Base-by-base conservation (phyloP, 176 grass and related monocot genomes). In the Saccharum officinarum region DNA sequence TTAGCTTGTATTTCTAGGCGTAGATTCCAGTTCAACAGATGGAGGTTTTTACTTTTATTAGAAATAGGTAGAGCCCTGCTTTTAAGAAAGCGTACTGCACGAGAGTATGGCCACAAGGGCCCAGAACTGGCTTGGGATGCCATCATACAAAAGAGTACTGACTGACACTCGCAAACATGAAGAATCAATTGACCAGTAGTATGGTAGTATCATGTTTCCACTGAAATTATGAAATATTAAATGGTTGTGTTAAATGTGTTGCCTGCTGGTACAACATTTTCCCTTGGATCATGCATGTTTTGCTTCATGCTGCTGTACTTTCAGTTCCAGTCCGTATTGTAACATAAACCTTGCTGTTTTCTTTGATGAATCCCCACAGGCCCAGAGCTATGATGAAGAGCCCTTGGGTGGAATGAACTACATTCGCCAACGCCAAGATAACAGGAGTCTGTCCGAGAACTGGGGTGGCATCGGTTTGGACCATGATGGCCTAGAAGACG, bases 301-400 rank as follows among this genome's bases (percentile, higher is more conserved):
- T 83, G 14, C 38, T 82, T 41, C 22, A 14, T 54, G 69, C 8
- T 60, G 59, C 68, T 69, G 38, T 61, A 22, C 33, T 71, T 80
- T 67, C 6, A n/a, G 0, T 80, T 73, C 17, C 69, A 11, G 15
- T 76, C 76, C 16, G 60, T 55, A 38, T 36, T 31, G 84, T 26
- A 88, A 62, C 5, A 5, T 63, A 68, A 73, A 34, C 40, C 15
- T 38, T 76, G 8, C 69, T 76, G 40, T 5, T 82, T 82, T 14
- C 8, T 54, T 54, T 87, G 45, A n/a, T 79, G 45, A 54, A 80
- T 82, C 73, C 28, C 28, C 28, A 28, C 28, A 28, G 28, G 28
- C 61, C 17, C 89, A 99, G 97, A 94, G 78, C 76, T 92, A 92
- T 76, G 93, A 92, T 50, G 97, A 92, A 85, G 93, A 91, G 7